phyloP scores from a whole-genome alignment of 768 basidiomycete genomes.

The Boletus vermiculosoides region DNA sequence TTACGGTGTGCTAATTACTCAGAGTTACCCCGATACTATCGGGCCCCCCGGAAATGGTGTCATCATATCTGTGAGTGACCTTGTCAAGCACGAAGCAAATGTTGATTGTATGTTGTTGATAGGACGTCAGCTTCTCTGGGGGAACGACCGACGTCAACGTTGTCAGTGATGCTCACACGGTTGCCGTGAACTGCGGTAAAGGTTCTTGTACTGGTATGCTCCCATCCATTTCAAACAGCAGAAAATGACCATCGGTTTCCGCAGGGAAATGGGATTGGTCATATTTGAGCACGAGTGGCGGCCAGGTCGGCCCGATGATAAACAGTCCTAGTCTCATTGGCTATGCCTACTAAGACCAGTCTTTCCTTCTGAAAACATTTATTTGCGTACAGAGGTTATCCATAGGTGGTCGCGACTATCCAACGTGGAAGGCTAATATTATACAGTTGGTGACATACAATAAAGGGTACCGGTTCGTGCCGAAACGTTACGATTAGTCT shows the following conservation, averaged over 20 bases:
- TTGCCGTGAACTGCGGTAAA: constrained; percentile 56
- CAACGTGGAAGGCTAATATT: too few relatives aligned
- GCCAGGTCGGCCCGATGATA: constrained; percentile 33
- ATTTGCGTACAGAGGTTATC: too few relatives aligned
- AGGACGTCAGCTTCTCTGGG: constrained; percentile 51
- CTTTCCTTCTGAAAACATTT: neutral
- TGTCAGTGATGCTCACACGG: constrained; percentile 39
- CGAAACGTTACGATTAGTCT: too few relatives aligned
- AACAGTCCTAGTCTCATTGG: constrained; percentile 36
- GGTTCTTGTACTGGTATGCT: constrained; percentile 48
- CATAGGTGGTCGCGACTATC: too few relatives aligned
- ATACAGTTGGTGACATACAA: too few relatives aligned
- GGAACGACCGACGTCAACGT: constrained; percentile 45
- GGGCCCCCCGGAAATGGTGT: constrained; percentile 58
- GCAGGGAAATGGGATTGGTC: constrained; percentile 54
- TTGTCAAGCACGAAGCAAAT: neutral
- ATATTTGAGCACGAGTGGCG: constrained; percentile 44
- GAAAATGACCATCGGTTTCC: neutral
- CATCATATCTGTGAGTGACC: constrained; percentile 46
- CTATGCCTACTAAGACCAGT: constrained; percentile 25
- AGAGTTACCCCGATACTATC: constrained; percentile 57
- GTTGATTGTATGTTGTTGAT: neutral
- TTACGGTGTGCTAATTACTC: constrained; percentile 60
- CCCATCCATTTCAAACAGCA: neutral
- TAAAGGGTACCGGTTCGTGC: too few relatives aligned